Evolutionary conservation across 1,284 basidiomycete genomes (phyloP).

Genomic region (Puccinia sorghi): DNA sequence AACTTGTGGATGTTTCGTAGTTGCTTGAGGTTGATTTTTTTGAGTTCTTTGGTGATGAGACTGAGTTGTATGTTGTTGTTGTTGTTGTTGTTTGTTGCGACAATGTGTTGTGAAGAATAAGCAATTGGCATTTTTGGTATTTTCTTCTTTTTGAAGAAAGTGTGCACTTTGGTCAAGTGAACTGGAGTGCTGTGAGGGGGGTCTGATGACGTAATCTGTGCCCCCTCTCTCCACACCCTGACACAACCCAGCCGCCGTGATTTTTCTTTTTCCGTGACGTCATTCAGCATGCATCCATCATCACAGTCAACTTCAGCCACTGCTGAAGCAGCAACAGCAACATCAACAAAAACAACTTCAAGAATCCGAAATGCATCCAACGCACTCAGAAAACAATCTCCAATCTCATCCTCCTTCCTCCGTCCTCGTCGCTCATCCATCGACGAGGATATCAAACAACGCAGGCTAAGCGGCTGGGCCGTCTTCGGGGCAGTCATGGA

Average conservation of each 20-base stretch:
- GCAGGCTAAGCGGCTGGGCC: conserved; percentile 30
- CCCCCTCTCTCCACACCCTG: background rate
- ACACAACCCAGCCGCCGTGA: no score
- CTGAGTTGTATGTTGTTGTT: background rate
- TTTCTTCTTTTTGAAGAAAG: background rate
- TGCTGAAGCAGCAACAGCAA: background rate
- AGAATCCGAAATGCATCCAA: background rate
- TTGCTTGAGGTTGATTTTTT: background rate
- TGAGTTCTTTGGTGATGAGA: background rate
- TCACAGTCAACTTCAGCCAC: background rate
- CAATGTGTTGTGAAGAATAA: conserved; percentile 26
- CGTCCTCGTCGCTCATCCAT: conserved; percentile 13
- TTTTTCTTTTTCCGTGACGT: background rate
- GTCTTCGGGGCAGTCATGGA: conserved; percentile 37
- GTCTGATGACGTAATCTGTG: background rate
- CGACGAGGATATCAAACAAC: conserved; percentile 25
- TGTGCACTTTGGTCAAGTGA: background rate
- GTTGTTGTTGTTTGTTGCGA: background rate
- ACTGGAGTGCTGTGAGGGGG: background rate
- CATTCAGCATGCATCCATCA: background rate
- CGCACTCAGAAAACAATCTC: background rate
- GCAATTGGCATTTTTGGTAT: background rate
- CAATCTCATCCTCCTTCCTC: background rate
- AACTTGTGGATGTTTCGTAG: background rate
- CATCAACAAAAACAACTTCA: background rate